These are phyloP conservation scores for Malassezia pachydermatis DNA, from an alignment of 1,284 basidiomycete species.

Conservation along the genomic window DNA sequence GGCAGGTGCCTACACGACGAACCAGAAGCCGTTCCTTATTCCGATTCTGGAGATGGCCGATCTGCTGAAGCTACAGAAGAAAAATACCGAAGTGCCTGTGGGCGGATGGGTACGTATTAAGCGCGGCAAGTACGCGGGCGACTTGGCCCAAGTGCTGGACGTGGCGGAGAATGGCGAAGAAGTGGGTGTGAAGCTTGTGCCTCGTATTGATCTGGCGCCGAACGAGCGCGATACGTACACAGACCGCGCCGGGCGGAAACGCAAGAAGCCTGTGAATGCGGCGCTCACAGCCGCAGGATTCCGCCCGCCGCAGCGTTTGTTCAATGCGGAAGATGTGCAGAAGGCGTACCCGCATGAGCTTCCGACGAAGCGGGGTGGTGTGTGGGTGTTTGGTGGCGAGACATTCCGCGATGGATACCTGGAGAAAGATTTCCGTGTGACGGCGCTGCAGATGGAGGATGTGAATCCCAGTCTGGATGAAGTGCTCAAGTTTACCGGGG, in stretches of 20 bases:
- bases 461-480: slow-evolving; percentile 93
- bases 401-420: slow-evolving; percentile 89
- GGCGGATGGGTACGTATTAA: slow-evolving; percentile 92
- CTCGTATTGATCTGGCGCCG: slow-evolving; percentile 80
- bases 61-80: slow-evolving; percentile 87
- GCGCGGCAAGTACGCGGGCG: slow-evolving; percentile 84
- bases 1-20: slow-evolving; percentile 71
- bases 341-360: slow-evolving; percentile 74
- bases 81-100: slow-evolving; percentile 70
- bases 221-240: slow-evolving; percentile 48
- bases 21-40: slow-evolving; percentile 64
- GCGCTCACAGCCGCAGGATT: slow-evolving; percentile 50
- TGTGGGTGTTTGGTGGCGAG: slow-evolving; percentile 68
- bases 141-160: slow-evolving; percentile 89
- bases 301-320: slow-evolving; percentile 80
- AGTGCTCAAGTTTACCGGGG: slow-evolving; percentile 74
- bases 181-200: slow-evolving; percentile 84
- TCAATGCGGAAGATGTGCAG: slow-evolving; percentile 85
- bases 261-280: slow-evolving; percentile 40
- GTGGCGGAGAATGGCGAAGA: slow-evolving; percentile 87
- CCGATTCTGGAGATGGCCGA: slow-evolving; percentile 98
- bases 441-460: slow-evolving; percentile 69
- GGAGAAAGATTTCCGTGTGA: slow-evolving; percentile 86
- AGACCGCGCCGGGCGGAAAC: slow-evolving; percentile 44
- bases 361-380: slow-evolving; percentile 30